Base-by-base conservation (phyloP, 352 stramenopile species). In the Pythium brassicae region DNA sequence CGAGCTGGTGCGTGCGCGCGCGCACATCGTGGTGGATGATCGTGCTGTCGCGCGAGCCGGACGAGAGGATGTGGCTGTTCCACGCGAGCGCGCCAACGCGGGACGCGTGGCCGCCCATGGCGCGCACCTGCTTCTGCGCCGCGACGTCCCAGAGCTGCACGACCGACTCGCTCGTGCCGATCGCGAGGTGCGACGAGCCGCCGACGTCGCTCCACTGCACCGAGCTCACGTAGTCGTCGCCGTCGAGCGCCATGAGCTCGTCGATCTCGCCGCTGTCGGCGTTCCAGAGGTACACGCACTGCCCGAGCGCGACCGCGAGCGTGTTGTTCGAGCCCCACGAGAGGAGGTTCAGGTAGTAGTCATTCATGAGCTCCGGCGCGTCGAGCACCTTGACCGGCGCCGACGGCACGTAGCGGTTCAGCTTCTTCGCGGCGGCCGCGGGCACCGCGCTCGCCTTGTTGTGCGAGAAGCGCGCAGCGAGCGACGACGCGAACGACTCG, bases 341-440 rank as follows among this genome's bases (percentile, higher is more conserved):
- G 10, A 99, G 71, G 45, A 99, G 82, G 68, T 99, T 99, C 25
- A 99, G 77, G 70, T 99, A 99, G 81, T 99, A 99, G 70, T 99
- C 97, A 72, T 99, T 97, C 62, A 98, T 87, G 26, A 99, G 73
- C 66, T 99, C 96, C 0, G 97, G 97, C 27, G 97, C 97, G 74
- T 99, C 97, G 40, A 99, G 72, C 49, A 99, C 57, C 46, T 98
- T 95, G 58, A 92, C 92, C 14, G 97, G 97, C 14, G 96, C 94
- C 15, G 95, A 98, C 11, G 97, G 95, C 55, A 99, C 98, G 50
- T 98, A 92, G 26, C 97, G 87, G 47, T 92, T 98, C 35, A 89
- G 65, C 63, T 97, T 95, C 74, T 81, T 88, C 35, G 71, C 89
- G 62, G 69, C 83, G 59, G 77, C 89, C 43, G 74, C 76, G 20